These are phyloP conservation scores for Phytophthora pini DNA, from an alignment of 352 stramenopile species.

Conservation along the genomic window DNA sequence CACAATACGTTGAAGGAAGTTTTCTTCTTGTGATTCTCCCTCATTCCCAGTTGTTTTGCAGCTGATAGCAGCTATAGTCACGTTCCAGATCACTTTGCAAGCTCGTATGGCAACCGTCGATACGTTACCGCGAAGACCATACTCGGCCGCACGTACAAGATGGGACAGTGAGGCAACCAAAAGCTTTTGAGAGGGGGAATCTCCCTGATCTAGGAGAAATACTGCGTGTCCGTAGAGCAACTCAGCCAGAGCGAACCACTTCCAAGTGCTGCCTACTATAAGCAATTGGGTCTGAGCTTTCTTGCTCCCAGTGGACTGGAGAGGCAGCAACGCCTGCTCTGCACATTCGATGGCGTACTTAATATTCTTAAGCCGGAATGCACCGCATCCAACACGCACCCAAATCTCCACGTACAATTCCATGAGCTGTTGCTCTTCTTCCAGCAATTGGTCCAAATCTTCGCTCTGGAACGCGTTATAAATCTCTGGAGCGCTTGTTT, in stretches of 20 bases:
- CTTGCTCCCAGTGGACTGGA: slow-evolving; percentile 24
- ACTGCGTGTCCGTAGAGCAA: slow-evolving; percentile 63
- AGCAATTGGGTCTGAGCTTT: slow-evolving; percentile 23
- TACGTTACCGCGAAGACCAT: slow-evolving; percentile 29
- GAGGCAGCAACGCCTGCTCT: slow-evolving; percentile 41
- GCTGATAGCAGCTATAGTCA: slow-evolving; percentile 45
- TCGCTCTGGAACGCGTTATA: slow-evolving; percentile 37
- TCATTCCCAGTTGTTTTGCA: slow-evolving; percentile 19
- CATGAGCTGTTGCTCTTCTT: slow-evolving; percentile 64
- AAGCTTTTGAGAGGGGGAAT: slow-evolving; percentile 52
- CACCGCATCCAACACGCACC: slow-evolving; percentile 67
- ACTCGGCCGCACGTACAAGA: slow-evolving; percentile 59
- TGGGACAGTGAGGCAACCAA: slow-evolving; percentile 60
- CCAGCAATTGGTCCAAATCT: slow-evolving; percentile 30
- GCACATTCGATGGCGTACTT: slow-evolving; percentile 66
- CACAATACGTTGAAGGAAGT: slow-evolving; percentile 33
- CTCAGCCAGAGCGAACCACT: slow-evolving; percentile 77
- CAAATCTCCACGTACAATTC: slow-evolving; percentile 78
- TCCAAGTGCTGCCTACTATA: slow-evolving; percentile 48
- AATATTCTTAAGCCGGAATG: slow-evolving; percentile 55
- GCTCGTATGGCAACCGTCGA: slow-evolving; percentile 48
- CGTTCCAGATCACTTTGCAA: slow-evolving; percentile 85
- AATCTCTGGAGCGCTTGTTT: slow-evolving; percentile 40
- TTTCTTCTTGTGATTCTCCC: slow-evolving; percentile 19
- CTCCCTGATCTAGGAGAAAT: slow-evolving; percentile 49